phyloP scores from a whole-genome alignment of 257 asterid genomes.

The Paulownia fortunei region DNA sequence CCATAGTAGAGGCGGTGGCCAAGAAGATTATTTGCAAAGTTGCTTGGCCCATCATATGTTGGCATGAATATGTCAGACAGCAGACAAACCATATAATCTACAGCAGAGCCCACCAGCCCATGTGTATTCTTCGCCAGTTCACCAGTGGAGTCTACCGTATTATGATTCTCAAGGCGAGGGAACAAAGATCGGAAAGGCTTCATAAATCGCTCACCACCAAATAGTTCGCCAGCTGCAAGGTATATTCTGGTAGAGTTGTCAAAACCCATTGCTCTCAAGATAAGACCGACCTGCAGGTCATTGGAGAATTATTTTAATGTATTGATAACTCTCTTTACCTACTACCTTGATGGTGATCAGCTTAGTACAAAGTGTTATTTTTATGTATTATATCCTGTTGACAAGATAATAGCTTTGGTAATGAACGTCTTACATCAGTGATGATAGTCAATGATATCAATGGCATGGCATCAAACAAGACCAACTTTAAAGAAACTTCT shows the following conservation, averaged over 20 bases:
- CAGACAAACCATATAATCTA: slow-evolving; percentile 98
- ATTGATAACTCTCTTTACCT: slow-evolving; percentile 11
- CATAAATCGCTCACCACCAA: slow-evolving; percentile 95
- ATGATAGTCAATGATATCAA: neutral
- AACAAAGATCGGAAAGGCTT: slow-evolving; percentile 79
- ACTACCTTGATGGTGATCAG: neutral
- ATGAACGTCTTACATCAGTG: neutral
- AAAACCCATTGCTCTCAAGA: slow-evolving; percentile 80
- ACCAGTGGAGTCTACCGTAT: slow-evolving; percentile 60
- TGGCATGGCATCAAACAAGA: slow-evolving; percentile 1
- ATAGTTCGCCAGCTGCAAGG: slow-evolving; percentile 95
- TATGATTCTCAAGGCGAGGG: slow-evolving; percentile 91
- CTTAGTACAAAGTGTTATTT: neutral
- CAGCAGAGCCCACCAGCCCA: slow-evolving; percentile 92
- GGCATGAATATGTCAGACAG: slow-evolving; percentile 96
- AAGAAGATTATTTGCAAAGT: slow-evolving; percentile 93
- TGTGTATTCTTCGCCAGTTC: slow-evolving; percentile 56
- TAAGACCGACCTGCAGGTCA: slow-evolving; percentile 83
- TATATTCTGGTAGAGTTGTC: slow-evolving; percentile 89
- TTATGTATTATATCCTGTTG: neutral
- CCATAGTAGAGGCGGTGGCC: slow-evolving; percentile 98
- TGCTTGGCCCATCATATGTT: slow-evolving; percentile 98
- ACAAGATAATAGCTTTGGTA: neutral
- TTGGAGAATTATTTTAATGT: slow-evolving; percentile 14
- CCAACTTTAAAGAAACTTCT: neutral